These are phyloP conservation scores for Coemansia sp. DNA, from an alignment of 192 early-diverging fungal genomes.

Conservation along the genomic window DNA sequence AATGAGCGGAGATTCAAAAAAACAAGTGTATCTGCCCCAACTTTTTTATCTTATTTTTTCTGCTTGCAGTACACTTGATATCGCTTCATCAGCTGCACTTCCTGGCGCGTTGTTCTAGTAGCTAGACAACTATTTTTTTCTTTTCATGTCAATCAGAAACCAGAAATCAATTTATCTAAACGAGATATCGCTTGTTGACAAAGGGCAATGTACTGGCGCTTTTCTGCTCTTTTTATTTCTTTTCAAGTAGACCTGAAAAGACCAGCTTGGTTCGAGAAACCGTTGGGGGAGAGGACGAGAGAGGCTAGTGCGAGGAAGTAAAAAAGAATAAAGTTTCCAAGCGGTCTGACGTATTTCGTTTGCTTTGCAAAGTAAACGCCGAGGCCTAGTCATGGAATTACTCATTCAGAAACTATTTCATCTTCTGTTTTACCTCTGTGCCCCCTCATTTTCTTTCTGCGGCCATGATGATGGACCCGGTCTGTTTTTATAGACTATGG, in stretches of 20 bases:
- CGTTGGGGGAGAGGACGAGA: background rate
- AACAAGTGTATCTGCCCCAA: background rate
- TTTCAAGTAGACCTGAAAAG: background rate
- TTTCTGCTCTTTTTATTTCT: background rate
- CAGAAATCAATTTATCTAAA: background rate
- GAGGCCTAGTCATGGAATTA: background rate
- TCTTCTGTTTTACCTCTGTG: background rate
- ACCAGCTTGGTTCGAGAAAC: background rate
- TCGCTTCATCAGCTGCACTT: background rate
- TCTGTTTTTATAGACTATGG: background rate
- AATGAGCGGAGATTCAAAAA: slow-evolving; percentile 12
- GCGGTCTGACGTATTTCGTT: background rate
- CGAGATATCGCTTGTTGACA: background rate
- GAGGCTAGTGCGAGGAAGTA: background rate
- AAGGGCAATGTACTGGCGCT: background rate
- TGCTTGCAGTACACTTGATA: background rate
- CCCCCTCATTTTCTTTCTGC: background rate
- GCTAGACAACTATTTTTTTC: background rate
- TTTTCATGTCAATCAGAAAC: background rate
- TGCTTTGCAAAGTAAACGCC: background rate
- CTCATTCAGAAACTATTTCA: background rate
- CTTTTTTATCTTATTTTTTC: background rate
- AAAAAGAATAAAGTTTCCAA: slow-evolving; percentile 1
- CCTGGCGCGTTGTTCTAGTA: background rate
- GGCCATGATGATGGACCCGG: background rate